phyloP scores from a whole-genome alignment of 1,139 yeast genomes.

The Yamadazyma dushanensis region DNA sequence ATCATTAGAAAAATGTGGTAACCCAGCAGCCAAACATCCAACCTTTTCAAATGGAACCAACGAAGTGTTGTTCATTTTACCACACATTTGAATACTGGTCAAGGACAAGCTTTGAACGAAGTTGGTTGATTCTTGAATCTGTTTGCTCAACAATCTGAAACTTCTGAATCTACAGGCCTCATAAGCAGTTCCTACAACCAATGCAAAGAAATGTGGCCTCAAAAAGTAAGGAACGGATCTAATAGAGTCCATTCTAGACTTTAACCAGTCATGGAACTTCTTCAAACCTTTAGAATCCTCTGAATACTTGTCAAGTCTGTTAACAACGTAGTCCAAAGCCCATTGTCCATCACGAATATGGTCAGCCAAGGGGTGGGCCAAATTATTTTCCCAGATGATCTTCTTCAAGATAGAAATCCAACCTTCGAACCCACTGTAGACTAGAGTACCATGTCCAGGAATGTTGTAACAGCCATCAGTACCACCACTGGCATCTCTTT shows the following conservation, averaged over 20 bases:
- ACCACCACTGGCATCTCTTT: slow-evolving; percentile 76
- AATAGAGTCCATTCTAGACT: slow-evolving; percentile 62
- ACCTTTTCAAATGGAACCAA: slow-evolving; percentile 61
- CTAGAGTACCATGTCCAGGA: slow-evolving; percentile 71
- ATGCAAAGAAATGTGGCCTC: slow-evolving; percentile 83
- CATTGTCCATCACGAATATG: slow-evolving; percentile 83
- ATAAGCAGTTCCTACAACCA: slow-evolving; percentile 77
- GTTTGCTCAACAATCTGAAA: slow-evolving; percentile 52
- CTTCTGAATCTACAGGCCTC: slow-evolving; percentile 76
- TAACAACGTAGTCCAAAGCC: slow-evolving; percentile 80
- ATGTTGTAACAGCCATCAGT: slow-evolving; percentile 68
- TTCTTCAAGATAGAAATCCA: slow-evolving; percentile 73
- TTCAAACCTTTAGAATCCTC: slow-evolving; percentile 44
- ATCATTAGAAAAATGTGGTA: slow-evolving; percentile 88
- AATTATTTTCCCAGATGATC: slow-evolving; percentile 67
- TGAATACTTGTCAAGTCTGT: slow-evolving; percentile 60
- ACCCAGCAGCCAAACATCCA: slow-evolving; percentile 90
- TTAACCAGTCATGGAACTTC: slow-evolving; percentile 68
- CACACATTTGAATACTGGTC: slow-evolving; percentile 87
- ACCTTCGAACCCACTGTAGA: slow-evolving; percentile 91
- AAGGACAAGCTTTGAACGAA: slow-evolving; percentile 80
- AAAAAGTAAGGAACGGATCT: slow-evolving; percentile 72
- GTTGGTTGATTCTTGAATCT: slow-evolving; percentile 60
- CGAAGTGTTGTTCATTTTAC: slow-evolving; percentile 72
- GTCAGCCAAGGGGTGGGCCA: slow-evolving; percentile 80